These are phyloP conservation scores for Trichoderma semiorbis DNA, from an alignment of 2,329 filamentous ascomycete species.

Conservation along the genomic window DNA sequence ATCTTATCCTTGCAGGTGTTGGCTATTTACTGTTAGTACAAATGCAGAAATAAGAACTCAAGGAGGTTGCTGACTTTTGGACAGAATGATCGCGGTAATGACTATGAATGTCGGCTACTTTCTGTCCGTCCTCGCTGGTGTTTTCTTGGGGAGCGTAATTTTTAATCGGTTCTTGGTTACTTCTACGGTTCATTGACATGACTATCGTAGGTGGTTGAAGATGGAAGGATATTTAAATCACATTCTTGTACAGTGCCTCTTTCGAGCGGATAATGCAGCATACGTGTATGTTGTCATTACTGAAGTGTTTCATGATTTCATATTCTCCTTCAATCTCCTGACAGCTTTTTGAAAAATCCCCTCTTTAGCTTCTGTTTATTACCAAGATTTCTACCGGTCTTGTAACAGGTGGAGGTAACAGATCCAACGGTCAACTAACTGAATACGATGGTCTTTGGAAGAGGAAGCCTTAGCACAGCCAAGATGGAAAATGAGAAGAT, in stretches of 20 bases:
- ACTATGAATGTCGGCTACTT: neutral
- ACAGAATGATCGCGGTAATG: neutral
- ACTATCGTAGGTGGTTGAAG: neutral
- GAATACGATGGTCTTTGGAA: neutral
- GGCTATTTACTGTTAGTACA: neutral
- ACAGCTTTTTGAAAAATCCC: neutral
- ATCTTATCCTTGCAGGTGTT: neutral
- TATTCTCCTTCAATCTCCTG: neutral
- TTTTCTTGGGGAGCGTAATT: neutral
- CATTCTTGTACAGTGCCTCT: neutral
- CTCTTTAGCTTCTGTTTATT: neutral
- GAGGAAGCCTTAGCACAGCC: neutral
- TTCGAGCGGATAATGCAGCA: neutral
- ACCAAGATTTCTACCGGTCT: neutral
- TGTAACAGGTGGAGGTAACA: neutral
- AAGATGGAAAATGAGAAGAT: neutral
- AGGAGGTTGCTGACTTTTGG: neutral
- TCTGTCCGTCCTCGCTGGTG: neutral
- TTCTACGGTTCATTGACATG: neutral
- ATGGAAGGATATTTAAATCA: neutral
- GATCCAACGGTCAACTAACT: neutral
- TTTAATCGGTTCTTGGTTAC: neutral
- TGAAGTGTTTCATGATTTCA: neutral
- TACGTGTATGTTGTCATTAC: neutral
- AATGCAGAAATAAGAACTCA: neutral